Evolutionary conservation across 2,329 filamentous ascomycete genomes (phyloP).

Genomic region (Fusarium vanettenii): DNA sequence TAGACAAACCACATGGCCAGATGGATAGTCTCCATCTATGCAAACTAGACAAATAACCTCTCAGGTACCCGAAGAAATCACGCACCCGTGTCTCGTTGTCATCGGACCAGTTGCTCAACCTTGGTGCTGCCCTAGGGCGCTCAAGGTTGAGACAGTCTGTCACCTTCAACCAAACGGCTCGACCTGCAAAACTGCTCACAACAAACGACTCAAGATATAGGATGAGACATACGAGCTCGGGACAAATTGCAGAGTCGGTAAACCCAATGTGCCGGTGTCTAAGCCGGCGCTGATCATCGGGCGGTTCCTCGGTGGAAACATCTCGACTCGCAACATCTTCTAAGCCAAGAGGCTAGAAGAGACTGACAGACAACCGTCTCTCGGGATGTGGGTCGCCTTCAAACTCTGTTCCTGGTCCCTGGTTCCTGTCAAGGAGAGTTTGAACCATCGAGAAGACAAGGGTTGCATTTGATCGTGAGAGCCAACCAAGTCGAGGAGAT

Average conservation of each 20-base stretch:
- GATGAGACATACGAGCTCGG: background rate
- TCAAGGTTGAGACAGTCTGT: conserved; percentile 27
- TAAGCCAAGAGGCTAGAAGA: background rate
- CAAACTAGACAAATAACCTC: background rate
- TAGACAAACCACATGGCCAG: background rate
- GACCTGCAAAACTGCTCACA: background rate
- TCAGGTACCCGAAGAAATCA: background rate
- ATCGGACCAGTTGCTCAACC: background rate
- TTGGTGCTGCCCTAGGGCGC: background rate
- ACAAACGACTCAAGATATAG: background rate
- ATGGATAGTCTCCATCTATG: background rate
- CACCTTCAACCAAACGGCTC: background rate
- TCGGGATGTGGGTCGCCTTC: background rate
- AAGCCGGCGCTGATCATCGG: background rate
- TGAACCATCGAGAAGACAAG: background rate
- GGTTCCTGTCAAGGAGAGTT: background rate
- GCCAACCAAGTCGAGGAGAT: background rate
- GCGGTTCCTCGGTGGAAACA: background rate
- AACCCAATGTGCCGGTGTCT: background rate
- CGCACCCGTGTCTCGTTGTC: background rate
- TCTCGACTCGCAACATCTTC: background rate
- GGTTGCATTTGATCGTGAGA: background rate
- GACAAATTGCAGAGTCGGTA: background rate
- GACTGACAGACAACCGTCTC: background rate
- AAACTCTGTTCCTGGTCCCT: conserved; percentile 13